phyloP scores from a whole-genome alignment of 2,329 filamentous ascomycete genomes.

The Verticillium dahliae region DNA sequence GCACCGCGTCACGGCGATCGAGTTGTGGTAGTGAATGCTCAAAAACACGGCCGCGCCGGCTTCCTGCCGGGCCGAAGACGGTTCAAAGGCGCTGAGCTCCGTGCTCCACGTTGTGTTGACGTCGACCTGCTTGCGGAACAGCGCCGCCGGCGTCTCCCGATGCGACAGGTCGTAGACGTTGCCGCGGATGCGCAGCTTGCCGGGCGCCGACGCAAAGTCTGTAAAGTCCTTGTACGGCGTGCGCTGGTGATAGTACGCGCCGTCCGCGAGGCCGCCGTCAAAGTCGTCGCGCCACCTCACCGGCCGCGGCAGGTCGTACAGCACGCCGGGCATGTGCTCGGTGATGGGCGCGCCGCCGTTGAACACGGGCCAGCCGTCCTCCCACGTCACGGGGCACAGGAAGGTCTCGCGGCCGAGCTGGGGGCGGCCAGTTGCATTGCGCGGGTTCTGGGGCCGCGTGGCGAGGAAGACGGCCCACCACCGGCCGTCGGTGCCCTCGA shows the following conservation, averaged over 20 bases:
- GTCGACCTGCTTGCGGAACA: slow-evolving; percentile 10
- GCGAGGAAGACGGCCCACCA: slow-evolving; percentile 13
- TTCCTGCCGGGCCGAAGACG: slow-evolving; percentile 5
- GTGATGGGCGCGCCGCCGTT: slow-evolving; percentile 6
- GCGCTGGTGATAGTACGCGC: slow-evolving; percentile 10
- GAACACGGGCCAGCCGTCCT: slow-evolving; percentile 10
- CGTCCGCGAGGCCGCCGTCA: slow-evolving; percentile 6
- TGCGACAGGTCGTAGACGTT: slow-evolving; percentile 10
- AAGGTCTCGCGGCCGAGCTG: slow-evolving; percentile 11
- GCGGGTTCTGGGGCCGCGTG: slow-evolving; percentile 8
- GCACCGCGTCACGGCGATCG: slow-evolving; percentile 6
- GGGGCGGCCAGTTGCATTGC: slow-evolving; percentile 4
- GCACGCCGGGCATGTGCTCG: slow-evolving; percentile 5
- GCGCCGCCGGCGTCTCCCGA: slow-evolving; percentile 8
- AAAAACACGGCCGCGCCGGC: slow-evolving; percentile 9
- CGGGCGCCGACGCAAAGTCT: slow-evolving; percentile 7
- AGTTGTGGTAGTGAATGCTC: slow-evolving; percentile 11
- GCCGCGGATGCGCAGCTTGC: slow-evolving; percentile 7
- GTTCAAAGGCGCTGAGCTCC: slow-evolving; percentile 6
- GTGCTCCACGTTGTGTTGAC: slow-evolving; percentile 12
- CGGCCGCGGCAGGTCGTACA: slow-evolving; percentile 9
- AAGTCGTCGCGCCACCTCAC: slow-evolving; percentile 10
- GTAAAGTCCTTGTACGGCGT: slow-evolving; percentile 10
- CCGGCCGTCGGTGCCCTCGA: slow-evolving; percentile 5
- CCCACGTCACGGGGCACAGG: slow-evolving; percentile 9